A percentile compares a stretch with the other conserved stretches of the same genome.
Evolutionary conservation across 2,329 filamentous ascomycete genomes (phyloP).

Genomic region (Nemania sp.): DNA sequence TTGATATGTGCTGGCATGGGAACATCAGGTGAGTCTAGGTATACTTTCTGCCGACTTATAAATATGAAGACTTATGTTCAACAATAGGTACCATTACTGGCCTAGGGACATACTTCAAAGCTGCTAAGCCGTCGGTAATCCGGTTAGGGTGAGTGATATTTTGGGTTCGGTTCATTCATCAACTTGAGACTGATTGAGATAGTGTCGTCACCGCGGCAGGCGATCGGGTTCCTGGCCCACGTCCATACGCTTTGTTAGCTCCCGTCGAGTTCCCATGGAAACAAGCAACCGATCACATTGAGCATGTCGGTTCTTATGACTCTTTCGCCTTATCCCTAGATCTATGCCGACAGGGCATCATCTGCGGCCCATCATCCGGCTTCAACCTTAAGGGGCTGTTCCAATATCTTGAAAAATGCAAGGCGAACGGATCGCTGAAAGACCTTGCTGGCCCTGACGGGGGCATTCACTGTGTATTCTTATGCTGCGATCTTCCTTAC

Average conservation of each 20-base stretch:
- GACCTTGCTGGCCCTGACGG: slow-evolving; percentile 50
- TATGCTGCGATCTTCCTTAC: slow-evolving; percentile 66
- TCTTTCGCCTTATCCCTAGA: slow-evolving; percentile 57
- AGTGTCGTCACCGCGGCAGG: slow-evolving; percentile 61
- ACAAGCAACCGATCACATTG: slow-evolving; percentile 56
- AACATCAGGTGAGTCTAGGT: slow-evolving; percentile 52
- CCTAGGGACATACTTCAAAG: slow-evolving; percentile 51
- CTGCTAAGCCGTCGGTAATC: background rate
- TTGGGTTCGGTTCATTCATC: no score
- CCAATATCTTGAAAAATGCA: slow-evolving; percentile 53
- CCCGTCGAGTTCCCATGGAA: slow-evolving; percentile 62
- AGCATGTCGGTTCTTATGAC: slow-evolving; percentile 58
- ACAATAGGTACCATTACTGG: slow-evolving; percentile 50
- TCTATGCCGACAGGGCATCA: slow-evolving; percentile 58
- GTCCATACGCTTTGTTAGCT: slow-evolving; percentile 53
- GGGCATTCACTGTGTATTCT: slow-evolving; percentile 57
- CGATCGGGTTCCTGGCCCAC: slow-evolving; percentile 54
- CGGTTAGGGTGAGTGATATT: slow-evolving; percentile 36
- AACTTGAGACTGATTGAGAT: background rate
- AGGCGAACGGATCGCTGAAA: slow-evolving; percentile 47
- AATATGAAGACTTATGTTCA: background rate
- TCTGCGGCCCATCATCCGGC: slow-evolving; percentile 64
- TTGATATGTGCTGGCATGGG: slow-evolving; percentile 50
- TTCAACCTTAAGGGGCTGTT: slow-evolving; percentile 58
- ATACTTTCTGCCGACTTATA: slow-evolving; percentile 27